phyloP scores from a whole-genome alignment of 305 asterid species.

The Solanum hybrid region DNA sequence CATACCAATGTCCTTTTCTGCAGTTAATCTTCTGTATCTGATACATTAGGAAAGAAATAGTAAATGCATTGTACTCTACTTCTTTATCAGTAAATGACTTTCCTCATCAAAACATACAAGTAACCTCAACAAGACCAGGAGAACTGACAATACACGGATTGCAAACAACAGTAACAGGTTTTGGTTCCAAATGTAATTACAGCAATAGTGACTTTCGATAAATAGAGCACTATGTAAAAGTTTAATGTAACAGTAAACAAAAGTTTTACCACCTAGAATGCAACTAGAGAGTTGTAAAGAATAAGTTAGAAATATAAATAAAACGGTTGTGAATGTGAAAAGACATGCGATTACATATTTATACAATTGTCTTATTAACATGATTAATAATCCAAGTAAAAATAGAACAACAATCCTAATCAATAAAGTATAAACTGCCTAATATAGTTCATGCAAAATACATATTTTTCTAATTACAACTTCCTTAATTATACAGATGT shows the following conservation, averaged over 20 bases:
- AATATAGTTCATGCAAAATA: neutral
- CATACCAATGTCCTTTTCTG: conserved; percentile 8
- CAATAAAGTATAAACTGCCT: neutral
- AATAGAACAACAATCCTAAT: neutral
- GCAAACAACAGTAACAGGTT: neutral
- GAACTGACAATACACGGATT: neutral
- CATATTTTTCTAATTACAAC: neutral
- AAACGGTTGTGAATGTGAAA: neutral
- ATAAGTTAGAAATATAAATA: neutral
- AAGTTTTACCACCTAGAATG: neutral
- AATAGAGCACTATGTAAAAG: neutral
- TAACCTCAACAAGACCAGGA: neutral
- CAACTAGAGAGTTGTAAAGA: neutral
- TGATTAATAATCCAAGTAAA: neutral
- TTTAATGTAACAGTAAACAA: neutral
- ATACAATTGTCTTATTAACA: neutral
- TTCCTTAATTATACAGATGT: neutral
- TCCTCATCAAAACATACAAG: neutral
- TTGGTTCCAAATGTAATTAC: neutral
- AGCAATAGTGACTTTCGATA: neutral
- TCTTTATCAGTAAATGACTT: neutral
- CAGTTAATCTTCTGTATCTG: conserved; percentile 39
- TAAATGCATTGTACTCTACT: neutral
- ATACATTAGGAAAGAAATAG: conserved; percentile 5
- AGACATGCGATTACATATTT: neutral